Conservation (phyloP, 805 yeast genomes). For the Lachancea cidri region DNA sequence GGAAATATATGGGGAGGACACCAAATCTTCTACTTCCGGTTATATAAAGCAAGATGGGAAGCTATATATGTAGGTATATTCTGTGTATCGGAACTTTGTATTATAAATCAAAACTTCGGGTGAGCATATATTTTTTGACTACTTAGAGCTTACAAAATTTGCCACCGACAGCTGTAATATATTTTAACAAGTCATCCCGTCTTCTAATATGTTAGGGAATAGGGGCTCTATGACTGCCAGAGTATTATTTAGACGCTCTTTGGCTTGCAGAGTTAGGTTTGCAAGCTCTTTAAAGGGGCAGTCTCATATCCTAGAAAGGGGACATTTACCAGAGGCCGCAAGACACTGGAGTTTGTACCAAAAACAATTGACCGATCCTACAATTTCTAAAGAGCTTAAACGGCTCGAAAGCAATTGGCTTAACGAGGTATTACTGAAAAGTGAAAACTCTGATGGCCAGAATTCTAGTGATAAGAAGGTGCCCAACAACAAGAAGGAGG, state of each 20-base stretch:
- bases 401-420: constrained; percentile 17
- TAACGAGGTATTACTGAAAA: constrained; percentile 7
- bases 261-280: constrained; percentile 4
- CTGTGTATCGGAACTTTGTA: background rate
- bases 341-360: constrained; percentile 17
- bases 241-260: constrained; percentile 8
- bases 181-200: background rate
- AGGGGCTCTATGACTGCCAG: constrained; percentile 11
- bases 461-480: constrained; percentile 16
- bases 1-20: background rate
- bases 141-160: background rate
- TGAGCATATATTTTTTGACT: background rate
- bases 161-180: background rate
- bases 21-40: background rate
- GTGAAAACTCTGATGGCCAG: constrained; percentile 10
- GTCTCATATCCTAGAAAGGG: constrained; percentile 1
- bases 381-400: constrained; percentile 15
- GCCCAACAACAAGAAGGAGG: constrained; percentile 12
- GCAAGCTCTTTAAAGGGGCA: constrained; percentile 11
- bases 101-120: background rate
- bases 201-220: constrained; percentile 8
- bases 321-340: constrained; percentile 4
- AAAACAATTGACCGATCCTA: constrained; percentile 10
- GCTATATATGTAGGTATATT: background rate
- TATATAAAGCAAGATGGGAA: constrained; percentile 1